phyloP scores from a whole-genome alignment of 148 eudicot species.

The Persicaria tinctoria region DNA sequence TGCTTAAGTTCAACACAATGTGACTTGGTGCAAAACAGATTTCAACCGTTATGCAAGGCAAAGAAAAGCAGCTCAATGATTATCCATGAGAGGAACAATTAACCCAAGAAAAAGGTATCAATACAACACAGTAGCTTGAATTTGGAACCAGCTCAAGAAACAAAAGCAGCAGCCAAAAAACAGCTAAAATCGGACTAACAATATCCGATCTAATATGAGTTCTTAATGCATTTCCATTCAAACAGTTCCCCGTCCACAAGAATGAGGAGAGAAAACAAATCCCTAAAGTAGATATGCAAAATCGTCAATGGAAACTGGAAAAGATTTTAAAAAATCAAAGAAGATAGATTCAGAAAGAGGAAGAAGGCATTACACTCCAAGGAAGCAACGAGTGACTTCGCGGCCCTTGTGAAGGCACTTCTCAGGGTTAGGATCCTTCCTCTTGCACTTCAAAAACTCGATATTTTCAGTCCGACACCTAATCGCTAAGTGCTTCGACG shows the following conservation, averaged over 20 bases:
- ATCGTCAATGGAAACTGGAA: background rate
- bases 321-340: background rate
- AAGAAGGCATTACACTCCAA: constrained; percentile 38
- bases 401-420: constrained; percentile 62
- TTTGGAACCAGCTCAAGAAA: background rate
- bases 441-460: constrained; percentile 59
- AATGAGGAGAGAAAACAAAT: background rate
- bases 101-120: background rate
- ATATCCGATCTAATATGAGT: background rate
- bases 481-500: constrained; percentile 47
- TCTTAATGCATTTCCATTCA: constrained; percentile 5
- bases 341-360: background rate
- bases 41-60: background rate
- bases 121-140: background rate
- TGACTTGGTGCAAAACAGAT: background rate
- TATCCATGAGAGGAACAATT: background rate
- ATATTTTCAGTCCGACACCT: constrained; percentile 43
- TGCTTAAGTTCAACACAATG: background rate
- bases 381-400: constrained; percentile 61
- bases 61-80: background rate
- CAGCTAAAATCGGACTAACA: background rate
- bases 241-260: background rate
- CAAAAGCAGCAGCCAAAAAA: background rate
- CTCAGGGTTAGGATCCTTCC: constrained; percentile 63
- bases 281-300: background rate